phyloP scores from a whole-genome alignment of 2,329 filamentous ascomycete genomes.

The Zasmidium citrigriseum region DNA sequence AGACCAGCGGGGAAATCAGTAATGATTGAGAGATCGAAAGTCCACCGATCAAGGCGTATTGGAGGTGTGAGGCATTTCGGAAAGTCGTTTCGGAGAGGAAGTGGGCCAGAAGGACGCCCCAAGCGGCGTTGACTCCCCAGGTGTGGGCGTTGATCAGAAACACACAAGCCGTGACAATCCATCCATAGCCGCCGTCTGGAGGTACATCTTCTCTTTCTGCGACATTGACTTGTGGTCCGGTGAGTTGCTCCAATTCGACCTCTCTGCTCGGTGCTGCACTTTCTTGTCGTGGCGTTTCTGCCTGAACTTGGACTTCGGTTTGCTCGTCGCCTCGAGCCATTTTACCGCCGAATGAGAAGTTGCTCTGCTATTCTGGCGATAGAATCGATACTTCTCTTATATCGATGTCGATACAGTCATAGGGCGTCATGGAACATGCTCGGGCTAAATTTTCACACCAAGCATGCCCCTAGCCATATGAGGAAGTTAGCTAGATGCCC shows the following conservation, averaged over 20 bases:
- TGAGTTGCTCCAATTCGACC: slow-evolving; percentile 13
- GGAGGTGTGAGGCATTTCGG: slow-evolving; percentile 60
- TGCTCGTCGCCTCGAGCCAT: too few relatives aligned
- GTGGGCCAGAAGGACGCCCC: slow-evolving; percentile 72
- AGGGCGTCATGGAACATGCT: background rate
- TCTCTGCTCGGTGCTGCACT: background rate
- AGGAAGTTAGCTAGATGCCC: background rate
- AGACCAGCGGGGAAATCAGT: slow-evolving; percentile 66
- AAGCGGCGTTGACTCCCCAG: slow-evolving; percentile 46
- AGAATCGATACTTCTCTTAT: background rate
- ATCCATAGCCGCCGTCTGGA: slow-evolving; percentile 62
- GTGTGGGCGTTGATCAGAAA: slow-evolving; percentile 47
- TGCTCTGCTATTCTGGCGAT: background rate
- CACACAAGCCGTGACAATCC: slow-evolving; percentile 49
- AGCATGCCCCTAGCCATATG: background rate
- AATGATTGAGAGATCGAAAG: slow-evolving; percentile 66
- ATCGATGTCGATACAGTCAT: background rate
- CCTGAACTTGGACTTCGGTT: background rate
- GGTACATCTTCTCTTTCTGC: slow-evolving; percentile 41
- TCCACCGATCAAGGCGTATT: slow-evolving; percentile 75
- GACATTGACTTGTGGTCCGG: slow-evolving; percentile 18
- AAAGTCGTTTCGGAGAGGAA: slow-evolving; percentile 67
- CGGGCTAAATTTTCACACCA: background rate
- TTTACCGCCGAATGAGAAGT: too few relatives aligned
- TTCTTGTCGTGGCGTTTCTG: background rate